Base-by-base conservation (phyloP, 441 rosid genomes). In the Populus trichocarpa region DNA sequence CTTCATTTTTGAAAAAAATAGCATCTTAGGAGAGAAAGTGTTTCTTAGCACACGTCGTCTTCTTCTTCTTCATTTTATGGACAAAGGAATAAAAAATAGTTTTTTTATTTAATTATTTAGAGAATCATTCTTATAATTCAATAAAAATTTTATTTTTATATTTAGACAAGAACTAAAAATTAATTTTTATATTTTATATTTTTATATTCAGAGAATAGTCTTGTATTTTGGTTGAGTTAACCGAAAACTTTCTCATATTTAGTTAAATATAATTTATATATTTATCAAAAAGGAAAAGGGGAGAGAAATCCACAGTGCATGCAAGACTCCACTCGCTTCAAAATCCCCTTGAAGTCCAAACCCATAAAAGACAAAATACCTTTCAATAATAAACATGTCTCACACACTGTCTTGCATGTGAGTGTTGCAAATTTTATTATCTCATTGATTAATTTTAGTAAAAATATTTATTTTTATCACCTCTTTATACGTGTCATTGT, bases 1-100 rank as follows among this genome's bases (percentile, higher is more conserved):
- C 81, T 66, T 73, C 81, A 65, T 74, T 65, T 69, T 74, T 69
- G 69, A 74, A 71, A 71, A 77, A 78, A 82, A 80, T 78, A 82
- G 82, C 88, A 83, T 85, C 88, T 83, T 46, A 81, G 79, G 50
- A 82, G n/a, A 50, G 33, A 76, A 36, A 53, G 22, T 70, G 30
- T 50, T 70, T 38, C 22, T 42, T 33, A 40, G 32, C 67, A 35
- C 38, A 35, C n/a, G n/a, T n/a, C 38, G 8, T 5, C 59, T 67
- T 7, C 16, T 59, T 10, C 6, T 50, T 53, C 57, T 72, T 25
- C 64, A 35, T 13, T 25, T 4, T 14, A 46, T 14, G 20, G 57
- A 5, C 57, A 46, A 14, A 5, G 4, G 20, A 46, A 14, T 46
- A 46, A 46, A 46, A 46, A 46, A 4, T 14, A 46, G 57, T 25